These are phyloP conservation scores for Phialophora macrospora DNA, from an alignment of 2,329 filamentous ascomycete genomes.

Conservation along the genomic window DNA sequence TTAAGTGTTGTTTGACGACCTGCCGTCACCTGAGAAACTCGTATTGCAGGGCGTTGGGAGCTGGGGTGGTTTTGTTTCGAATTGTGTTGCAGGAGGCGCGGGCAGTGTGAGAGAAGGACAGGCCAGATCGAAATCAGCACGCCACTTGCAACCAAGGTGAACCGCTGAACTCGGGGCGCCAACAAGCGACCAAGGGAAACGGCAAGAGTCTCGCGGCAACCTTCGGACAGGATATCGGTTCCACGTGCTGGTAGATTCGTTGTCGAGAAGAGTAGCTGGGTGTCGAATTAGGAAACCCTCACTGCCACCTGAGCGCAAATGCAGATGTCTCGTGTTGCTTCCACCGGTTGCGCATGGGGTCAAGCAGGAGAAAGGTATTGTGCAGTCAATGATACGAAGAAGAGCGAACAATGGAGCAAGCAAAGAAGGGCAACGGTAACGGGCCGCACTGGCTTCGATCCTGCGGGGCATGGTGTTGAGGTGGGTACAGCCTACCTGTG, in stretches of 20 bases:
- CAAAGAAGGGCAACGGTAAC: conserved; percentile 20
- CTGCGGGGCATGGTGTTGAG: conserved; percentile 23
- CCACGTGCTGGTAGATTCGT: background rate
- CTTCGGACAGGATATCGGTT: background rate
- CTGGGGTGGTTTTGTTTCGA: conserved; percentile 29
- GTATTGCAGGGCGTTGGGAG: conserved; percentile 21
- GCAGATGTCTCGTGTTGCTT: background rate
- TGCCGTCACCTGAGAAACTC: conserved; percentile 24
- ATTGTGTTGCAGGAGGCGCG: conserved; percentile 27
- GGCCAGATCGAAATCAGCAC: conserved; percentile 36
- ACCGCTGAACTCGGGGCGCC: conserved; percentile 8
- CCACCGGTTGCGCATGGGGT: conserved; percentile 7
- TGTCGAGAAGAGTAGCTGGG: background rate
- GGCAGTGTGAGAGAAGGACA: conserved; percentile 26
- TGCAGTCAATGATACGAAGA: conserved; percentile 23
- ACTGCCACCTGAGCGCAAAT: background rate
- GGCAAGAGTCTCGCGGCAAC: conserved; percentile 18
- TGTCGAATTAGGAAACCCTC: background rate
- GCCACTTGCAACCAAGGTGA: conserved; percentile 22
- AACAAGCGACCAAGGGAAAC: conserved; percentile 12
- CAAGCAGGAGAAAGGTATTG: conserved; percentile 3
- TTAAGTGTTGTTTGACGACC: conserved; percentile 18
- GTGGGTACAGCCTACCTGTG: conserved; percentile 9
- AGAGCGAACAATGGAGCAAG: conserved; percentile 22
- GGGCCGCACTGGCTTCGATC: conserved; percentile 23